These are phyloP conservation scores for Microstegium vimineum DNA, from an alignment of 176 grass and related monocot species.

Conservation along the genomic window DNA sequence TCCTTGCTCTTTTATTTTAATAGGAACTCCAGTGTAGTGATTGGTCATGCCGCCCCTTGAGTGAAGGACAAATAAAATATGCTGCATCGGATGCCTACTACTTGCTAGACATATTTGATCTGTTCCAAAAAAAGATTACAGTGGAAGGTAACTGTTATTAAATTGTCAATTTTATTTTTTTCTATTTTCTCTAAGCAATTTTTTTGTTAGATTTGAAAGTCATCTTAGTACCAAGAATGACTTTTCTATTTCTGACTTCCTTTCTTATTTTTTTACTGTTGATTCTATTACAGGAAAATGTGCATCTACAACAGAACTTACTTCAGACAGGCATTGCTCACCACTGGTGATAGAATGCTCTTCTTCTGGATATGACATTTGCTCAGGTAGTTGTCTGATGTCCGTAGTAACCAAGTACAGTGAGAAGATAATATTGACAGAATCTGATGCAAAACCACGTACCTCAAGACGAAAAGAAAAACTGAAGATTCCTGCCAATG, in stretches of 20 bases:
- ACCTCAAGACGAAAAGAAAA: constrained; percentile 63
- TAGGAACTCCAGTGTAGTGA: constrained; percentile 99
- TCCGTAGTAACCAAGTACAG: constrained; percentile 40
- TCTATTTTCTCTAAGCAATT: background rate
- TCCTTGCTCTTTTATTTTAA: background rate
- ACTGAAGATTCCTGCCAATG: constrained; percentile 24
- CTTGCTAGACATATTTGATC: constrained; percentile 78
- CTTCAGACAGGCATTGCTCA: constrained; percentile 18
- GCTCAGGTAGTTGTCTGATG: constrained; percentile 26
- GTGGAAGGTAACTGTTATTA: constrained; percentile 49
- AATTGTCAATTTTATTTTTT: background rate
- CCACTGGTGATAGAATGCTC: constrained; percentile 2
- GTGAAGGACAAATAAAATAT: constrained; percentile 84
- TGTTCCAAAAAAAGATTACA: constrained; percentile 53
- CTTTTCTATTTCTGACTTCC: background rate
- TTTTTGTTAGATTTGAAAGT: background rate
- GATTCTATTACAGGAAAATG: constrained; percentile 31
- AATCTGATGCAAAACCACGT: constrained; percentile 57
- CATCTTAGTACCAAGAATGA: background rate
- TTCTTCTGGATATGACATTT: constrained; percentile 22
- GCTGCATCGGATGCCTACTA: constrained; percentile 97
- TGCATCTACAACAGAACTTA: background rate
- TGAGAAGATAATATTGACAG: constrained; percentile 65
- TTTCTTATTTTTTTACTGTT: constrained; percentile 7
- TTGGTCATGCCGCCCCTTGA: constrained; percentile 85